Conservation (phyloP, 75 land plant genomes). For the Pseudotsuga menziesii region DNA sequence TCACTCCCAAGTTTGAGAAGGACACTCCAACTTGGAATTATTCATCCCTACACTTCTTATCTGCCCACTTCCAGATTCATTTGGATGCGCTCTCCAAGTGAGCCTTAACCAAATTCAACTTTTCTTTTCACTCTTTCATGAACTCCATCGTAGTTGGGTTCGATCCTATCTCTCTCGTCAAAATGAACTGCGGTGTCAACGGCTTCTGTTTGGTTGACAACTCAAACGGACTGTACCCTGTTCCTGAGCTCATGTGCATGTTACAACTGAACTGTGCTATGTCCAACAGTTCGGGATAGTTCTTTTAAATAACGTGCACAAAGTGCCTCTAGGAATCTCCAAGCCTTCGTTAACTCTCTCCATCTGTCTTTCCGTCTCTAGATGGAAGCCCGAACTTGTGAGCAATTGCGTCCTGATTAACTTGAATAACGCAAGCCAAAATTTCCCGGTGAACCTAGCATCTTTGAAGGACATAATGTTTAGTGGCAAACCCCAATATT, state of each 20-base stretch:
- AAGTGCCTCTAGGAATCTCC: not conserved
- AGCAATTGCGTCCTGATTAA: constrained; percentile 3
- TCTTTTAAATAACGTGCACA: not conserved
- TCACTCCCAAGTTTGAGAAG: no score
- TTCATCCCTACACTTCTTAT: no score
- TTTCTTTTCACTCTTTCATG: no score
- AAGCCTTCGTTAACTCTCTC: not conserved
- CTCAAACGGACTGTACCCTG: not conserved
- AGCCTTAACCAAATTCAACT: no score
- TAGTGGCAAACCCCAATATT: no score
- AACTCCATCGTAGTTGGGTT: no score
- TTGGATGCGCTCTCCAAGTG: no score
- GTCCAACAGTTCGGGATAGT: not conserved
- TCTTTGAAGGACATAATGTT: no score
- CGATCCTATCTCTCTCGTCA: not conserved
- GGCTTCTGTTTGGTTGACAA: not conserved
- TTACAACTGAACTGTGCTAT: constrained; percentile 5
- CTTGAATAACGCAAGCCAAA: no score
- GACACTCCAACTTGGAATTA: no score
- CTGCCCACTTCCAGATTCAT: no score
- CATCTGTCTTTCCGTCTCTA: not conserved
- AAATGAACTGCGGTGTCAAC: not conserved
- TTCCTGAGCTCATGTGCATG: not conserved
- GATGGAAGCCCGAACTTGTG: not conserved
- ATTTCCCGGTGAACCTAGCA: no score